Conservation (phyloP, 1,284 basidiomycete genomes). For the Ustilago hordei region DNA sequence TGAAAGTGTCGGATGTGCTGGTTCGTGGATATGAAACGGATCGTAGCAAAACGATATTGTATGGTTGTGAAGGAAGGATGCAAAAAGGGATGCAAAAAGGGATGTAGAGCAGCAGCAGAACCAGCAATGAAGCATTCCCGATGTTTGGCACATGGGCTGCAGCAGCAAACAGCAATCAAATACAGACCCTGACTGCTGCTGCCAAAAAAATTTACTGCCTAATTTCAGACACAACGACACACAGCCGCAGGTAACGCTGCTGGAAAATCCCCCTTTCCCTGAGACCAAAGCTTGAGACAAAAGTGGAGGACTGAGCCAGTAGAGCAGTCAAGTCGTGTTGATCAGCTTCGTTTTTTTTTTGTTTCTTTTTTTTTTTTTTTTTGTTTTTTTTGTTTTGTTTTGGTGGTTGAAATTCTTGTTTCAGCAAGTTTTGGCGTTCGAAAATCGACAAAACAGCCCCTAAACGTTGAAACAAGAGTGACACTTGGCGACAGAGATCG, state of each 20-base stretch:
- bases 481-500: too few relatives aligned
- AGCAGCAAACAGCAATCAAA: constrained; percentile 9
- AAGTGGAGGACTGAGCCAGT: constrained; percentile 2
- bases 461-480: neutral
- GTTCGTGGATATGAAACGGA: neutral
- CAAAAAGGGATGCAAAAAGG: too few relatives aligned
- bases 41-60: neutral
- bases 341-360: neutral
- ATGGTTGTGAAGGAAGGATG: constrained; percentile 4
- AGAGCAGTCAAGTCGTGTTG: constrained; percentile 6
- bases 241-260: neutral
- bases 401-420: neutral
- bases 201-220: neutral
- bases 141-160: constrained; percentile 21
- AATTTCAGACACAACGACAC: neutral
- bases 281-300: neutral
- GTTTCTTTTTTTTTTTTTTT: neutral
- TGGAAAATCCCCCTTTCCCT: neutral
- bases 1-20: neutral
- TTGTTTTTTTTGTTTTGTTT: neutral
- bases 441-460: constrained; percentile 11
- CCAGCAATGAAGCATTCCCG: constrained; percentile 15
- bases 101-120: neutral
- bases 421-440: neutral
- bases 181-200: constrained; percentile 4